Percentiles rank a stretch among this genome's conserved stretches.
phyloP scores from a whole-genome alignment of 768 basidiomycete species.

The Agrocybe praecox region DNA sequence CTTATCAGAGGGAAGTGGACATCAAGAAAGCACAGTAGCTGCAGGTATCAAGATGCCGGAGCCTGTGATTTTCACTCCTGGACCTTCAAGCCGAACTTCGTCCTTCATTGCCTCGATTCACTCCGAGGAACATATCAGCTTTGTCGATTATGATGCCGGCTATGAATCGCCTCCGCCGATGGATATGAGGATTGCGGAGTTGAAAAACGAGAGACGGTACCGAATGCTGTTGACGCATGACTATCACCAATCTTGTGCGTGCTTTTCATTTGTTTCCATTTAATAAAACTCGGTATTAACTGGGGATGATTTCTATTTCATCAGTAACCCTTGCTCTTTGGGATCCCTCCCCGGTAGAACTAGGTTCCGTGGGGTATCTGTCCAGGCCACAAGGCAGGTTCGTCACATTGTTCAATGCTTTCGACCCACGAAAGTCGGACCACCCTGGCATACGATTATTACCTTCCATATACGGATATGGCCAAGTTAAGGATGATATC shows the following conservation, averaged over 20 bases:
- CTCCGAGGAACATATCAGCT: conserved; percentile 12
- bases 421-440: conserved; percentile 48
- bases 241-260: conserved; percentile 71
- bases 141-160: conserved; percentile 26
- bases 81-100: conserved; percentile 26
- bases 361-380: conserved; percentile 83
- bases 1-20: conserved; percentile 9
- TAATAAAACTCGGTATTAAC: no score
- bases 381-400: conserved; percentile 69
- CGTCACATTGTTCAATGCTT: conserved; percentile 75
- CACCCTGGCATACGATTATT: conserved; percentile 46
- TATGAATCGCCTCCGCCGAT: conserved; percentile 46
- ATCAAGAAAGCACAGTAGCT: conserved; percentile 36
- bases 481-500: conserved; percentile 48
- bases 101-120: conserved; percentile 11
- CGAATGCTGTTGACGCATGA: conserved; percentile 65
- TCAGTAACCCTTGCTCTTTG: conserved; percentile 72
- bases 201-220: conserved; percentile 67
- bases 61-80: conserved; percentile 38
- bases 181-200: conserved; percentile 41
- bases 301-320: not conserved
- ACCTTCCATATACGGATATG: conserved; percentile 67
- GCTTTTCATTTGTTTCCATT: not conserved
- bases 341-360: conserved; percentile 60
- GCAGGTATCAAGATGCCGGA: conserved; percentile 37